Conservation (phyloP, 2,329 filamentous ascomycete genomes). For the Endothia cerciana region DNA sequence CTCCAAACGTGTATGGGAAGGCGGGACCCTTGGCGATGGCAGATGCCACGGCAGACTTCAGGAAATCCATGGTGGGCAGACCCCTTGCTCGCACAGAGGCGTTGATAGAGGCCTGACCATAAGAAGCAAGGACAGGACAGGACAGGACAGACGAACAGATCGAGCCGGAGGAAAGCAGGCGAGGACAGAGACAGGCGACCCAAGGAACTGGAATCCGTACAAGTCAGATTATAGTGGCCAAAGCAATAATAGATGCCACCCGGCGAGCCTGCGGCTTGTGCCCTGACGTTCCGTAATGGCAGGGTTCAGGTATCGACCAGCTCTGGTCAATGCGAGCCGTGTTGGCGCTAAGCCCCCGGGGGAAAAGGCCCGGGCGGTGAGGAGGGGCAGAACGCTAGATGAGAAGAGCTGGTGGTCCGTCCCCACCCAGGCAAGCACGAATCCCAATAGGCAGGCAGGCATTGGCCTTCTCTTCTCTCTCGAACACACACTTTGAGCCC, state of each 20-base stretch:
- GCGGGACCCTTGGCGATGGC: constrained; percentile 94
- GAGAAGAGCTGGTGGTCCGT: constrained; percentile 11
- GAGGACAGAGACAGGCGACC: neutral
- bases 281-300: constrained; percentile 5
- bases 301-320: constrained; percentile 7
- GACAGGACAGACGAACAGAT: constrained; percentile 2
- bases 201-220: neutral
- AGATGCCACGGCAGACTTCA: constrained; percentile 96
- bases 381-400: constrained; percentile 25
- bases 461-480: constrained; percentile 21
- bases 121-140: constrained; percentile 20
- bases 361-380: constrained; percentile 20
- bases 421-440: constrained; percentile 11
- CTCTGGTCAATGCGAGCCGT: neutral
- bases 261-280: neutral
- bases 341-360: constrained; percentile 17
- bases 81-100: constrained; percentile 15
- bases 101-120: constrained; percentile 21
- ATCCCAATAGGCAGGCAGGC: constrained; percentile 27
- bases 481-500: constrained; percentile 12
- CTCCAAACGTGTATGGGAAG: constrained; percentile 91
- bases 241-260: constrained; percentile 16
- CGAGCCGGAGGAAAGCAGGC: neutral
- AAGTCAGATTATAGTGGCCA: constrained; percentile 2
- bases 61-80: constrained; percentile 78